These are phyloP conservation scores for Tothia fuscella DNA, from an alignment of 2,329 filamentous ascomycete genomes.

Conservation along the genomic window DNA sequence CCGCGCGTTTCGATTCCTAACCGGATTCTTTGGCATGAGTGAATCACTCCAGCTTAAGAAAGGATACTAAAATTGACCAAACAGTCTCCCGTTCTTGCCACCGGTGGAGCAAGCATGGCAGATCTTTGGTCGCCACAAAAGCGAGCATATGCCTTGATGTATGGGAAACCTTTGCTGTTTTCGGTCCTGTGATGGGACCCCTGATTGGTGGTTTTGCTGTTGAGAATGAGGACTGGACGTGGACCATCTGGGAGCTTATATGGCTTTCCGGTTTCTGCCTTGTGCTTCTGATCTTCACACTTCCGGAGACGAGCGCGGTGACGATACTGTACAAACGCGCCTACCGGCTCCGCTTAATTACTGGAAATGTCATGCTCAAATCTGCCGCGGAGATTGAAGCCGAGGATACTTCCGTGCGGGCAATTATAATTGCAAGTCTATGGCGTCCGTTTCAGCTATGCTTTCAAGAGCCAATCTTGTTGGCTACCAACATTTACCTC, in stretches of 20 bases:
- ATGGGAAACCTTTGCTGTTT: too few relatives aligned
- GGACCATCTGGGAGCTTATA: slow-evolving; percentile 18
- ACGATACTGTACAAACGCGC: slow-evolving; percentile 52
- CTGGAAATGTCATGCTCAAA: slow-evolving; percentile 42
- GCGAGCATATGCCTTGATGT: slow-evolving; percentile 21
- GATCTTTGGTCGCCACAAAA: slow-evolving; percentile 25
- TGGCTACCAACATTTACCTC: slow-evolving; percentile 33
- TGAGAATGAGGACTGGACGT: slow-evolving; percentile 15
- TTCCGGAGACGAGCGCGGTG: slow-evolving; percentile 37
- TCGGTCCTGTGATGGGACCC: slow-evolving; percentile 19
- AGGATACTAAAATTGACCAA: too few relatives aligned
- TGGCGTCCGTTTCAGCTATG: slow-evolving; percentile 25
- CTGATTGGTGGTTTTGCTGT: slow-evolving; percentile 17
- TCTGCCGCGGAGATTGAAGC: slow-evolving; percentile 54
- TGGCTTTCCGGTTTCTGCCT: slow-evolving; percentile 16
- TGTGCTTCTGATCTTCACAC: slow-evolving; percentile 19
- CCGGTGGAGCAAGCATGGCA: slow-evolving; percentile 29
- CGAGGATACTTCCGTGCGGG: slow-evolving; percentile 40
- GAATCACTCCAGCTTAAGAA: too few relatives aligned
- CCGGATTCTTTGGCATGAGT: too few relatives aligned
- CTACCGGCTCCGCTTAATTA: slow-evolving; percentile 46
- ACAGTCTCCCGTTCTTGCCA: slow-evolving; percentile 27
- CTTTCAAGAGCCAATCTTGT: slow-evolving; percentile 34
- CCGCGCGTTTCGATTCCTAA: slow-evolving; percentile 50
- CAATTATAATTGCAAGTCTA: slow-evolving; percentile 27